Evolutionary conservation across 225 moss, liverwort and hornwort genomes (phyloP), one percentile per base, ranked within the genome.

Genomic region (Sphagnum tenellum): DNA sequence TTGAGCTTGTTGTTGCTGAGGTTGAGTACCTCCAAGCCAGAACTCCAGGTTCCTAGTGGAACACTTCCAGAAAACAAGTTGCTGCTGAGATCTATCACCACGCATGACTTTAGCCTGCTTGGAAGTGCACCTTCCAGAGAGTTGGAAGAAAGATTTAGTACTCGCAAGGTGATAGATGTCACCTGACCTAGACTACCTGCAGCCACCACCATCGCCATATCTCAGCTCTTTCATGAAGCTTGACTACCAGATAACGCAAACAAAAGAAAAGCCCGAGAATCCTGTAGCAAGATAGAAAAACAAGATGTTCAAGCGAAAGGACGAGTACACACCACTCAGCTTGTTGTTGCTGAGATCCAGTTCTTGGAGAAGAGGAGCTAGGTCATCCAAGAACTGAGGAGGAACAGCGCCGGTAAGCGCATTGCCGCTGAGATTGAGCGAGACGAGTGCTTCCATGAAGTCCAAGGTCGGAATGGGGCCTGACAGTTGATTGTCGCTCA

Each of bases 401-500:
- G 82, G 82, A 59, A 83, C 71, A 62, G 71, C 66, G 8, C 73
- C 71, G 9, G 76, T 74, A 57, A 83, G 82, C 71, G 61, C 49
- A 48, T 83, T 83, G 64, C 79, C 82, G 44, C 78, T 74, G 61
- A 83, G 12, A 54, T 69, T 53, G 50, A 83, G 82, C 47, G 58
- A 59, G 51, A 71, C 64, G 44, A 83, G 79, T 7, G 82, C 76
- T 44, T 76, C 71, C 48, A 79, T 59, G 12, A 83, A 74, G 9
- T 56, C 73, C 79, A 83, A 76, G 1, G 82, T 79, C 46, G 82
- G 82, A 64, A 79, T 83, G 50, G 82, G 72, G 55, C 82, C 82
- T 60, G 48, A 64, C 66, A 83, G 66, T 76, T 66, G 72, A 65
- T 83, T 83, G 60, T 71, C 62, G 59, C 82, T 83, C 10, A 83